Conservation (phyloP, 108 stramenopile species). For the Asterionellopsis glacialis region DNA sequence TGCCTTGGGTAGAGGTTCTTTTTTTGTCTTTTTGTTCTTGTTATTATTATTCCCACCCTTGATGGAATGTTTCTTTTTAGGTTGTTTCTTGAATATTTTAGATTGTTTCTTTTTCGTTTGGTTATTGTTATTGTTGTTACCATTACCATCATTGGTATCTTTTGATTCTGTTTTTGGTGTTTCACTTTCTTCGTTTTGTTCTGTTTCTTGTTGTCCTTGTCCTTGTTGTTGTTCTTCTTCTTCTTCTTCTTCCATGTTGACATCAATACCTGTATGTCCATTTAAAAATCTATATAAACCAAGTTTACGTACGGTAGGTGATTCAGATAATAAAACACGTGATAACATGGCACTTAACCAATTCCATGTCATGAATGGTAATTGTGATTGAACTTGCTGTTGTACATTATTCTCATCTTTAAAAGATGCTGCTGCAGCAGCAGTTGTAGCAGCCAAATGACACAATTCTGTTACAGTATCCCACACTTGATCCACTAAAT, state of each 20-base stretch:
- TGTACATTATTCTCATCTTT: no score
- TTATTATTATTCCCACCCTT: slow-evolving; percentile 22
- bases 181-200: slow-evolving; percentile 5
- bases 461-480: slow-evolving; percentile 49
- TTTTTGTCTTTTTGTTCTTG: neutral
- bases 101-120: slow-evolving; percentile 21
- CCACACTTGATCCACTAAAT: slow-evolving; percentile 85
- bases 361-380: slow-evolving; percentile 42
- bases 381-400: no score
- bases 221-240: slow-evolving; percentile 4
- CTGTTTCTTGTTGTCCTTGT: slow-evolving; percentile 5
- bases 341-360: slow-evolving; percentile 63
- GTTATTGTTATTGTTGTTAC: neutral
- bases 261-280: slow-evolving; percentile 39
- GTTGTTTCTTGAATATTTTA: slow-evolving; percentile 5
- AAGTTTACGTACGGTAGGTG: slow-evolving; percentile 67
- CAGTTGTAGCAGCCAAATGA: slow-evolving; percentile 4
- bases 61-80: slow-evolving; percentile 4
- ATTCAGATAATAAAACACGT: slow-evolving; percentile 55
- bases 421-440: neutral
- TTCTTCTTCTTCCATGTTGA: slow-evolving; percentile 6
- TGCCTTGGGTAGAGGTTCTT: slow-evolving; percentile 7
- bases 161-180: slow-evolving; percentile 10
- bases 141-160: slow-evolving; percentile 2
- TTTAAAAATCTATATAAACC: slow-evolving; percentile 63